Evolutionary conservation across 441 rosid species (phyloP), one percentile per base, ranked within the genome.

Genomic region (Populus trichocarpa): DNA sequence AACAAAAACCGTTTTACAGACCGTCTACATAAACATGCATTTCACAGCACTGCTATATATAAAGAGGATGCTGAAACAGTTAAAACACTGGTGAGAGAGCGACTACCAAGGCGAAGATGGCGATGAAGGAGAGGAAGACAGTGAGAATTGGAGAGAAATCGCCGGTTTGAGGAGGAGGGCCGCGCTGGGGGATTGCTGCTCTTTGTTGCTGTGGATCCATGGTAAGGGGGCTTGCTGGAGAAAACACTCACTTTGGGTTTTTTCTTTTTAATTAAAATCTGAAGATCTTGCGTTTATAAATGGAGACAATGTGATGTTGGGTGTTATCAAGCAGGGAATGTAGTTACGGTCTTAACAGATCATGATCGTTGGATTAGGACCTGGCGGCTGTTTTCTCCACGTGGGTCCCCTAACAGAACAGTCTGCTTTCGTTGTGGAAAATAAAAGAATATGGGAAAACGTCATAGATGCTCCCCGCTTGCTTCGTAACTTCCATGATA

Each of bases 131-230:
- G 74, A 89, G 61, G 71, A 89, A 84, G 5, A 83, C 79, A n/a
- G 87, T 4, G 84, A 85, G 59, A 16, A 85, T 77, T 16, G 86
- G 73, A 64, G 90, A 71, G 77, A 73, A 70, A 74, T 79, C 85
- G 42, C 88, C 89, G 20, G 79, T 82, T 30, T 81, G 82, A 9
- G 87, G 70, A 42, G 84, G 88, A 8, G 85, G 80, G 0, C 80
- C 84, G 12, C 84, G 83, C 30, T 67, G 85, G n/a, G 83, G 64
- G 8, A 82, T 71, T 59, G 78, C 83, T 2, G 80, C 36, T 79
- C 83, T 72, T 61, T 70, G 89, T 50, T 75, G 89, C 46, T 76
- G 88, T 30, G 77, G 78, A 89, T 92, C 92, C 97, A 90, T 90
- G 80, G 83, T 13, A 20, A 6, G 36, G n/a, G 5, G 11, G 25